These are phyloP conservation scores for Teunomyces kruisii DNA, from an alignment of 805 yeast species.

Conservation along the genomic window DNA sequence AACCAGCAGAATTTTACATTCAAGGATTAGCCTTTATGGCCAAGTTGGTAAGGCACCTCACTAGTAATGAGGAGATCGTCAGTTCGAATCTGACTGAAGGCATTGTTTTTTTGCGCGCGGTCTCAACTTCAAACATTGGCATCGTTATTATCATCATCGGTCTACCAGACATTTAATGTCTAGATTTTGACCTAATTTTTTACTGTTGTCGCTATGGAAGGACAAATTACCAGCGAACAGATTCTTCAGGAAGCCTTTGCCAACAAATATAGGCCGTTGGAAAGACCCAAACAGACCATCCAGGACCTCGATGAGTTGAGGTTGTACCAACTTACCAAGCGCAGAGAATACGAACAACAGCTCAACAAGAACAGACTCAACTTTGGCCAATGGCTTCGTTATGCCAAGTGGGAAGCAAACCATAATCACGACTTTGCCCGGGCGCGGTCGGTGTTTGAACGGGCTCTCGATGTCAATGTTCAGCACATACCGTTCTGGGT, in stretches of 20 bases:
- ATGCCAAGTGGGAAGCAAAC: slow-evolving; percentile 83
- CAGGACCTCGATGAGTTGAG: slow-evolving; percentile 77
- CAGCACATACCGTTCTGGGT: slow-evolving; percentile 84
- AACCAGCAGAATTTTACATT: too few relatives aligned
- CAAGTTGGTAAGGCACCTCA: slow-evolving; percentile 20
- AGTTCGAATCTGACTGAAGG: slow-evolving; percentile 20
- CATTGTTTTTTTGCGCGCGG: slow-evolving; percentile 10
- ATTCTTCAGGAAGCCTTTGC: slow-evolving; percentile 37
- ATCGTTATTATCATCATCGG: background rate
- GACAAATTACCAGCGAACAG: slow-evolving; percentile 32
- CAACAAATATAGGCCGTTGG: slow-evolving; percentile 21
- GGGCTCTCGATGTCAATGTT: slow-evolving; percentile 77
- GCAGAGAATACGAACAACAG: slow-evolving; percentile 86
- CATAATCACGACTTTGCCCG: slow-evolving; percentile 71
- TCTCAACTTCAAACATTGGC: background rate
- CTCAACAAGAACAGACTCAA: slow-evolving; percentile 79
- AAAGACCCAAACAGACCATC: slow-evolving; percentile 34
- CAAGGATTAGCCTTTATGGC: slow-evolving; percentile 13
- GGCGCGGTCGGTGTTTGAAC: slow-evolving; percentile 84
- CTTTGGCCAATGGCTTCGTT: slow-evolving; percentile 86
- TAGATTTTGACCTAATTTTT: background rate
- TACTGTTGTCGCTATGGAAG: slow-evolving; percentile 2
- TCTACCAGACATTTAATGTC: background rate
- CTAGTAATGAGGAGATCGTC: slow-evolving; percentile 20
- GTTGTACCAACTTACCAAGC: slow-evolving; percentile 71